Base-by-base conservation (phyloP, 371 early-diverging fungal species). In the Spraguea lophii region DNA sequence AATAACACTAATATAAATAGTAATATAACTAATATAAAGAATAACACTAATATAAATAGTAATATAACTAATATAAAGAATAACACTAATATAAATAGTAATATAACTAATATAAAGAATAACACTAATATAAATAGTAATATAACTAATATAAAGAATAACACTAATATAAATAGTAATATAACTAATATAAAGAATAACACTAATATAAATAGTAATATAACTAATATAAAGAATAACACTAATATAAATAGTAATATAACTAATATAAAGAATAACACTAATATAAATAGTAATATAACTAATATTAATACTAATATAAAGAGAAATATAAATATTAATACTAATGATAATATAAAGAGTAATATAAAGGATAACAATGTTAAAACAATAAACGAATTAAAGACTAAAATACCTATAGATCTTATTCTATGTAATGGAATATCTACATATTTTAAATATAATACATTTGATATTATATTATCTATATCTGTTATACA, bases 401-500 rank as follows among this genome's bases (percentile, higher is more conserved):
- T 34, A 10, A 48, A 23, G 36, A 17, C 22, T 4, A 35, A 7
- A 16, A 46, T 36, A 41, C 6, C 27, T 32, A 26, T 13, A 19
- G 58, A 52, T 32, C 32, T 53, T 20, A 12, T 65, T 21, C n/a
- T 40, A 21, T 65, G 63, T 26, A 48, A 59, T 42, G 41, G 42
- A 27, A 45, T 58, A 3, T 15, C 13, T 19, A 24, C 62, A 9
- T 57, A 62, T 7, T 52, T 67, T 46, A 34, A 2, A 16, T 30
- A 39, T 21, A 26, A 32, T 19, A 34, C 40, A 15, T 70, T 63
- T 58, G 65, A 70, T 45, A 21, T 65, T 10, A 46, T 65, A 35
- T 27, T 70, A 3, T 64, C 64, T 26, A 56, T 66, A 23, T 67
- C 65, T 35, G 70, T 70, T 3, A 56, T 70, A 16, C 70, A 70